Evolutionary conservation across 768 basidiomycete genomes (phyloP), one percentile per base, ranked within the genome.

Genomic region (Russula compacta): DNA sequence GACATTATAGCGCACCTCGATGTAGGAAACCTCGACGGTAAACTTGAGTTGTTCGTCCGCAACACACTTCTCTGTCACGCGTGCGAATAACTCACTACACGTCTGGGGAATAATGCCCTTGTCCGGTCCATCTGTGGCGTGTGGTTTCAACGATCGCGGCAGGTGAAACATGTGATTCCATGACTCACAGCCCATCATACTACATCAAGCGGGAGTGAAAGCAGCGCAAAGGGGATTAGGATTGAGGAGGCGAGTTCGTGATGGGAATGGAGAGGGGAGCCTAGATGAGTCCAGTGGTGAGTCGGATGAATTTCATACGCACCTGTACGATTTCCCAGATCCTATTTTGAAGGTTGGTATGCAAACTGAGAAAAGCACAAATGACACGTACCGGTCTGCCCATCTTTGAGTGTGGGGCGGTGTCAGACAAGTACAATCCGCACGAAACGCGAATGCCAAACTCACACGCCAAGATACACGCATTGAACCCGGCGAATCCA

Each of bases 381-480:
- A 64, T 24, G 12, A 29, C n/a, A 67, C 86, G 72, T 72, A 92
- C 90, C 91, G 71, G 91, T 93, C 77, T 93, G 91, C 69, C 91
- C 91, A 79, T 83, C 81, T 83, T 51, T 33, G 60, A 59, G 56
- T 7, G 38, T 17, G 19, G 6, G 10, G 5, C 21, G 0, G n/a
- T 19, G 35, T 59, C 54, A 64, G 54, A 52, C 7, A 6, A 14
- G 40, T 57, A 21, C n/a, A 67, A 35, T 57, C 32, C n/a, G 64
- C 39, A 24, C 36, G 17, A 19, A 17, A 38, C 52, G 67, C 35
- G 64, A 47, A 53, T 61, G 38, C 29, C 62, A 12, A 8, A 86
- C 95, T 81, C 75, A 97, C 95, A 98, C 74, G 97, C 95, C 71
- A 99, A 81, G 74, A 99, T 97, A 81, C 94, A 98, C 51, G 94